Conservation (phyloP, 768 basidiomycete species). For the Boletus subcaerulescens region DNA sequence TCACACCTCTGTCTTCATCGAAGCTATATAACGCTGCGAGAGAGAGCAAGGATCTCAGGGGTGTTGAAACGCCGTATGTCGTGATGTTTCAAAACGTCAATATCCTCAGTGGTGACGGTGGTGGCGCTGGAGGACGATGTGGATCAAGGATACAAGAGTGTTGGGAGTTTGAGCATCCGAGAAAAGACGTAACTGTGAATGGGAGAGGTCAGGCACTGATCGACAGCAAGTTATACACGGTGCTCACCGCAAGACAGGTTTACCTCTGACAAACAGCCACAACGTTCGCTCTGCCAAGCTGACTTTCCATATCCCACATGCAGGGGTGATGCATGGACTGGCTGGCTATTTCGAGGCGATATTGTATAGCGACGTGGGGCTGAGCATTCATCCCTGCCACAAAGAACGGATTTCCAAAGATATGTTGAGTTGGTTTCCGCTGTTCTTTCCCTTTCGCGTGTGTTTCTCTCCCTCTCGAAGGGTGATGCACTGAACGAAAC, state of each 20-base stretch:
- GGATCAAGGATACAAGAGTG: slow-evolving; percentile 89
- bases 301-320: slow-evolving; percentile 91
- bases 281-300: slow-evolving; percentile 86
- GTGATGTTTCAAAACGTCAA: slow-evolving; percentile 98
- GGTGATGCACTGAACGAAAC: not conserved
- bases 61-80: slow-evolving; percentile 93
- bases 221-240: not conserved
- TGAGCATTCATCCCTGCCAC: slow-evolving; percentile 91
- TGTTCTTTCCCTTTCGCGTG: slow-evolving; percentile 93
- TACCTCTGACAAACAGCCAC: slow-evolving; percentile 94
- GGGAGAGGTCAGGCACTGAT: slow-evolving; percentile 49
- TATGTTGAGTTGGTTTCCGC: slow-evolving; percentile 99
- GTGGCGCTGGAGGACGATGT: slow-evolving; percentile 59
- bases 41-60: slow-evolving; percentile 61
- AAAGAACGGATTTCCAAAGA: slow-evolving; percentile 86
- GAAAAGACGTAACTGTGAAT: slow-evolving; percentile 74
- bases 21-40: slow-evolving; percentile 87
- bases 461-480: slow-evolving; percentile 20
- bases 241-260: slow-evolving; percentile 45
- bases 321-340: slow-evolving; percentile 89
- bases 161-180: slow-evolving; percentile 96
- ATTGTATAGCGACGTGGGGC: slow-evolving; percentile 83
- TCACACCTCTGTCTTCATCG: slow-evolving; percentile 92
- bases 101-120: slow-evolving; percentile 75
- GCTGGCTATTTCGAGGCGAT: slow-evolving; percentile 98